Evolutionary conservation across 768 basidiomycete genomes (phyloP), one percentile per base, ranked within the genome.

Genomic region (Crassisporium funariophilum): DNA sequence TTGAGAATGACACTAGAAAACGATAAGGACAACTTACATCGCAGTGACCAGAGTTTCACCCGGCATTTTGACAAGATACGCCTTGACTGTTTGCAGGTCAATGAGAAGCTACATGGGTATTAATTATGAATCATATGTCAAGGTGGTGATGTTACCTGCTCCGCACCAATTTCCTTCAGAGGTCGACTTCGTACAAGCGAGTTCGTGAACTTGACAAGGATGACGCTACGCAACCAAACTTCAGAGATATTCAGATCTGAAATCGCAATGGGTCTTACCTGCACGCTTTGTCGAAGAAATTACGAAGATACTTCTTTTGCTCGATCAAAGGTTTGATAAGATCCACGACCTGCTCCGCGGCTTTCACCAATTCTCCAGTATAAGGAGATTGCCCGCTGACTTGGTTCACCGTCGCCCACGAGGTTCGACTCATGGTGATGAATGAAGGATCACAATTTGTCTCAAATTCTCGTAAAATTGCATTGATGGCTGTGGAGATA

Each of bases 231-330:
- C n/a, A 29, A 35, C n/a, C 11, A 10, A 35, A 49, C 36, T 22
- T 54, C 41, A 49, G 21, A 22, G 13, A 23, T 6, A 31, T 29
- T 15, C 5, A 22, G 31, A 25, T 29, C 17, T 31, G 29, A n/a
- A 10, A 5, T 11, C 2, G 2, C 11, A 2, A 24, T 7, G 17
- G 1, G 25, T 25, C 60, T 73, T 44, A 97, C 95, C 88, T 91
- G 46, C 88, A 87, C 7, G 88, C 86, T 65, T 97, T 98, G 62
- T 99, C 97, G 41, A 94, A 82, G 64, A 95, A 83, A 67, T 95
- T 99, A 44, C 92, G 76, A 34, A 92, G 62, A 66, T 95, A 98
- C 62, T 92, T 97, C 78, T 97, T 97, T 59, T 93, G 90, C 66
- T 98, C 94, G 8, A 98, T 76, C 7, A 88, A 74, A 2, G 87